Base-by-base conservation (phyloP, 148 eudicot genomes). In the Dysphania ambrosioides region DNA sequence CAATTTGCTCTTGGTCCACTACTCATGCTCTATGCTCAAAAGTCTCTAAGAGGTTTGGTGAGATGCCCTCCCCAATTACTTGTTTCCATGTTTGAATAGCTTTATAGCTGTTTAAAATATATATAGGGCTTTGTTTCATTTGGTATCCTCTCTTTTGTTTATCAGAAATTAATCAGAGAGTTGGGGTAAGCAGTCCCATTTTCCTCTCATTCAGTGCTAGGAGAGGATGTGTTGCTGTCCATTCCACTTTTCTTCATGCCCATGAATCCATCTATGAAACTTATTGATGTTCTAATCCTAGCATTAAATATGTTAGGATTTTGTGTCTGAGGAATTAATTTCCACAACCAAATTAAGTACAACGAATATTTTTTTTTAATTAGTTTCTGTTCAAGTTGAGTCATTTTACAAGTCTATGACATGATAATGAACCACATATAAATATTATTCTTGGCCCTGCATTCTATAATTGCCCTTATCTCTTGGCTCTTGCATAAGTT, bases 1-100 rank as follows among this genome's bases (percentile, higher is more conserved):
- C 92, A 92, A 47, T 84, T 71, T 78, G 91, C 93, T 27, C 87
- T 95, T 74, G 96, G 91, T 69, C 99, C 97, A 11, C 77, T 95
- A 30, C 92, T 95, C 68, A 90, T 87, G 93, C 86, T 95, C 10
- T 95, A 95, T 75, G 97, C 93, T 19, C 92, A 95, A 68, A 92
- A 90, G 79, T 84, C 90, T 77, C 91, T 95, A 71, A 86, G 91
- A 78, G 92, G 93, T 82, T 86, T 92, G 98, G 97, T 92, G 84
- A 90, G 92, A 79, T 77, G 78, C 82, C 65, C 61, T 68, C 72
- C 88, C 75, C 38, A 62, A 68, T 23, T 24, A 24, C 32, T 7
- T 42, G 31, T 65, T 80, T 71, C 11, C 15, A 53, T 49, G 41
- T 56, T n/a, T 41, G 56, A 23, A 35, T 29, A 29, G 6, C 44